Evolutionary conservation across 768 basidiomycete species (phyloP), one percentile per base, ranked within the genome.

Genomic region (Termitomyces sp.): DNA sequence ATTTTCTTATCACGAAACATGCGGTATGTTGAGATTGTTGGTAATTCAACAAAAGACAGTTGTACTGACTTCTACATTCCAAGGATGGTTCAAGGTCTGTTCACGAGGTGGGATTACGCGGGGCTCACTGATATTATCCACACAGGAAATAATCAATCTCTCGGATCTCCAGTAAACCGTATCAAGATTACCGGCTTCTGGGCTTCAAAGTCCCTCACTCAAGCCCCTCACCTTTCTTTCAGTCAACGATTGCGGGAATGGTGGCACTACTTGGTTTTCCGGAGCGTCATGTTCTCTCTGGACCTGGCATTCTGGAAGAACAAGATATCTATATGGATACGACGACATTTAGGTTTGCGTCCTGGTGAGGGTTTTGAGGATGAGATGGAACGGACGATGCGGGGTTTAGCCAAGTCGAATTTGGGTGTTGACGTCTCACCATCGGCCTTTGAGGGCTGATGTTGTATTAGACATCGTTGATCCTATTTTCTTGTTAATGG

Each of bases 141-240:
- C 44, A 17, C 46, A 86, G 79, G 87, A 17, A 92, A 92, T 69
- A 93, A 93, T 63, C 89, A 94, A 68, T 73, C 80, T 2, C 82
- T 95, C 38, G 89, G 90, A 14, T 89, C 89, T 3, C 93, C 93
- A 0, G 89, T 93, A 0, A 94, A 95, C 66, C 83, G 93, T 19
- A 86, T 97, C 72, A 94, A 92, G 69, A 89, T 95, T 53, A 91
- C 89, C 0, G 93, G 89, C 0, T 82, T 81, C 67, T 91, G 85
- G 82, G 94, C 91, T 28, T 86, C 90, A 4, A 76, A 78, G 23
- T 86, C 88, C 4, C 76, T 89, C 5, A 71, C 77, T 10, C 71
- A 73, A n/a, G 70, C 75, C 30, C 62, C 74, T 15, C 63, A 76
- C 57, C 74, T 83, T 33, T 60, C 75, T 15, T 56, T 81, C 46